Evolutionary conservation across 495 filamentous ascomycete species (phyloP), one percentile per base, ranked within the genome.

Genomic region (Rusavskia elegans): DNA sequence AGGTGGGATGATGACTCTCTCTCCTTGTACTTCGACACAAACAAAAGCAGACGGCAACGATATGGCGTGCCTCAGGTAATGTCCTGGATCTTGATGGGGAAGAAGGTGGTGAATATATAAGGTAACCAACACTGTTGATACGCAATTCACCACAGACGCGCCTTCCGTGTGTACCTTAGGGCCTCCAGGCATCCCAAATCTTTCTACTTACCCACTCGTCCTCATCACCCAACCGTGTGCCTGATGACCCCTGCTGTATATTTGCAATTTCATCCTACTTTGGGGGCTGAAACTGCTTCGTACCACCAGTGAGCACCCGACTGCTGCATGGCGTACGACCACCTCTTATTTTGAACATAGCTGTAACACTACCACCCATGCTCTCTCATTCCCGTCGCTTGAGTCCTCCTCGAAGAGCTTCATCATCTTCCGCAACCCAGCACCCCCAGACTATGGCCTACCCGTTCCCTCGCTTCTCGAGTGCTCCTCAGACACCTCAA

Each of bases 401-500:
- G 17, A 46, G 44, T 46, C 44, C 44, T 46, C 50, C 50, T 44
- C 20, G 50, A 17, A 36, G 50, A 36, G 50, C 42, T 32, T 36
- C 9, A 8, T 53, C 42, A 35, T 19, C 41, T 20, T 46, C 51
- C 25, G 23, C 17, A 25, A 13, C 44, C 32, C 25, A 27, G 1
- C 40, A 51, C 14, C 29, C n/a, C 38, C 37, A 48, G 23, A 52
- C 5, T 13, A 54, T 57, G 54, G 57, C 53, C 3, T 60, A 55
- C 52, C 58, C 58, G 5, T 57, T 60, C 50, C 55, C 55, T 21
- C 41, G 40, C 25, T 51, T 49, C 21, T 16, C 30, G 21, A 45
- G 36, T 21, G 32, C 53, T 41, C 55, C 58, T 48, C 49, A 55
- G 30, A 58, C 55, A 14, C 58, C 53, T 23, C 42, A 49, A 39